Conservation (phyloP, 306 rosid species). For the Cucurbita maxima region DNA sequence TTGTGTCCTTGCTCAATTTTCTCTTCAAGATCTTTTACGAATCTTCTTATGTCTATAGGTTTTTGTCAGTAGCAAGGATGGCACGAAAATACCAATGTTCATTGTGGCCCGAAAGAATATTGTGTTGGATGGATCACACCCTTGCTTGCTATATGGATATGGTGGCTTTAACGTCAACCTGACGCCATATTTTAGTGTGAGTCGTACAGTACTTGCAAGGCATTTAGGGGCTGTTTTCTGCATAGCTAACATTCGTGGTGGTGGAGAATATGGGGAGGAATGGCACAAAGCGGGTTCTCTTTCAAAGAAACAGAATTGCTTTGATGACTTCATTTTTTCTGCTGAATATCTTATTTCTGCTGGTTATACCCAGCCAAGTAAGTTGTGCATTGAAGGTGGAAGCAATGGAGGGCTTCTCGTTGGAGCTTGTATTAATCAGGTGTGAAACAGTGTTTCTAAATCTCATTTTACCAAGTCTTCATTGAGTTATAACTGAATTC, state of each 20-base stretch:
- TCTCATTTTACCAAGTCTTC: background rate
- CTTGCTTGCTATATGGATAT: conserved; percentile 74
- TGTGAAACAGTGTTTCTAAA: background rate
- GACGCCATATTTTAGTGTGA: conserved; percentile 61
- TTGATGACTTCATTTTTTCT: conserved; percentile 83
- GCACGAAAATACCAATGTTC: conserved; percentile 69
- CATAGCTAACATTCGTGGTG: conserved; percentile 93
- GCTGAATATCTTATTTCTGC: conserved; percentile 80
- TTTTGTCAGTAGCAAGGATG: conserved; percentile 69
- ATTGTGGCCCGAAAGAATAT: conserved; percentile 56
- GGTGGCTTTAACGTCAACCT: conserved; percentile 80
- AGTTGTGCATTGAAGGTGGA: conserved; percentile 91
- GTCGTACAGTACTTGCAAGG: conserved; percentile 56
- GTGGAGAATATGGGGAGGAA: conserved; percentile 97
- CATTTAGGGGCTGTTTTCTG: conserved; percentile 69
- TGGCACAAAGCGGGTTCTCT: conserved; percentile 98
- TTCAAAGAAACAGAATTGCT: conserved; percentile 77
- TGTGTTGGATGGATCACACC: conserved; percentile 81
- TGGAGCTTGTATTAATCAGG: conserved; percentile 94
- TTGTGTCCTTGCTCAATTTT: background rate
- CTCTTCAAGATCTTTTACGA: background rate
- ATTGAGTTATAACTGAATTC: background rate
- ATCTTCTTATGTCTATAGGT: conserved; percentile 34
- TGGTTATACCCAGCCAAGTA: conserved; percentile 65
- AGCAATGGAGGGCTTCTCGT: conserved; percentile 95